phyloP scores from a whole-genome alignment of 306 rosid genomes.

The Luffa acutangula region DNA sequence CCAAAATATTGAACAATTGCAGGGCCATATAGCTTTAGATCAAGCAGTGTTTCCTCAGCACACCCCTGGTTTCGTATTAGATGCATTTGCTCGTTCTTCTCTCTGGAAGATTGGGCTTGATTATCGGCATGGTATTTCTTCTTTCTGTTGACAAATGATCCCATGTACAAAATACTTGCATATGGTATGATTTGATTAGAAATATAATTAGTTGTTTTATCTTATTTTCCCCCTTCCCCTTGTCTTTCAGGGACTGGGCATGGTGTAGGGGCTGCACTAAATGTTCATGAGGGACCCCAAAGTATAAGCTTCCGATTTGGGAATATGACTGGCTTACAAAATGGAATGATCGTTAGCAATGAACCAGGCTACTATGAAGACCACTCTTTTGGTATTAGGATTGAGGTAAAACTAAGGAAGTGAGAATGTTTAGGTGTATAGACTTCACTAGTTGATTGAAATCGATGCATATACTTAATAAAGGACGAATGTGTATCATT shows the following conservation, averaged over 20 bases:
- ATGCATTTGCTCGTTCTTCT: slow-evolving; percentile 89
- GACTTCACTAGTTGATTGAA: not conserved
- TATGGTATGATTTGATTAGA: not conserved
- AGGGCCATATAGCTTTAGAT: slow-evolving; percentile 97
- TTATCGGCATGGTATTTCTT: slow-evolving; percentile 76
- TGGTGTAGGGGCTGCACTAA: slow-evolving; percentile 95
- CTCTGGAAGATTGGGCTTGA: slow-evolving; percentile 98
- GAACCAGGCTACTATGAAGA: slow-evolving; percentile 99
- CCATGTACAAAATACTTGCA: not conserved
- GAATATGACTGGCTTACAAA: slow-evolving; percentile 63
- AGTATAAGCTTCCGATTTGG: slow-evolving; percentile 82
- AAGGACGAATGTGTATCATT: not conserved
- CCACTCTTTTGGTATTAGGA: slow-evolving; percentile 84
- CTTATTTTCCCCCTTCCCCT: not conserved
- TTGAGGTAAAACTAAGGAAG: slow-evolving; percentile 49
- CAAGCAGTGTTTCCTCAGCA: slow-evolving; percentile 77
- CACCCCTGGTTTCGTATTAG: slow-evolving; percentile 90
- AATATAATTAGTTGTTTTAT: not conserved
- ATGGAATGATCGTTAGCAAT: slow-evolving; percentile 87
- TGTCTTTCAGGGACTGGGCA: slow-evolving; percentile 70
- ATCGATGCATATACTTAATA: not conserved
- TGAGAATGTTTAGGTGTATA: slow-evolving; percentile 5
- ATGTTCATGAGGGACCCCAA: slow-evolving; percentile 97
- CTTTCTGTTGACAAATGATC: not conserved
- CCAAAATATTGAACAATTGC: slow-evolving; percentile 18